Evolutionary conservation across 108 stramenopile species (phyloP).

Genomic region (Poteriospumella lacustris): DNA sequence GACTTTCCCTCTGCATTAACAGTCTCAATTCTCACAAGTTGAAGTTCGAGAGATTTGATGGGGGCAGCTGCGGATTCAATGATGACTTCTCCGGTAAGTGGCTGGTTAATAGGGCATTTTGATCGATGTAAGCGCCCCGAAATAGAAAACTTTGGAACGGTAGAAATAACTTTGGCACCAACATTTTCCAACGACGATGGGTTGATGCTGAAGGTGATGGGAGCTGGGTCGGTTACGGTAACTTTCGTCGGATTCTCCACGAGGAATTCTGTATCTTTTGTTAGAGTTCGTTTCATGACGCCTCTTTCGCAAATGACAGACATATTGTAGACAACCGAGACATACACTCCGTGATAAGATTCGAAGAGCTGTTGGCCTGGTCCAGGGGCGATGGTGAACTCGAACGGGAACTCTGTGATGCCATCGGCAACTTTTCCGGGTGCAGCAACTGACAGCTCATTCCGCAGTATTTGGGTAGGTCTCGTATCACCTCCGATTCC

Average conservation of each 20-base stretch:
- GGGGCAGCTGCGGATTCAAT: conserved; percentile 44
- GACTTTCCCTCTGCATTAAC: conserved; percentile 36
- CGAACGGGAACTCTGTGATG: conserved; percentile 26
- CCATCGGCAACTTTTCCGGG: conserved; percentile 25
- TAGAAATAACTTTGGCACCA: not conserved
- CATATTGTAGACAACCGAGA: conserved; percentile 31
- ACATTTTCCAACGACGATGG: conserved; percentile 31
- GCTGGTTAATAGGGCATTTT: conserved; percentile 37
- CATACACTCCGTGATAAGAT: conserved; percentile 49
- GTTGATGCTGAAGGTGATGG: conserved; percentile 28
- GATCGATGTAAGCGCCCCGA: conserved; percentile 35
- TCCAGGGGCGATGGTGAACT: not conserved
- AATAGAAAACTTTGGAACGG: conserved; percentile 35
- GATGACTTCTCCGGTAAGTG: conserved; percentile 53
- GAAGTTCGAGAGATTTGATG: conserved; percentile 49
- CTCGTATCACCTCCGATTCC: conserved; percentile 6
- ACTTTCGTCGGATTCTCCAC: conserved; percentile 22
- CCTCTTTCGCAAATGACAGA: conserved; percentile 24
- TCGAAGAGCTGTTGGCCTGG: conserved; percentile 32
- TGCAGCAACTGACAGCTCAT: not conserved
- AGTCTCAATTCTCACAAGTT: conserved; percentile 53
- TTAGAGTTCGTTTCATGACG: conserved; percentile 1
- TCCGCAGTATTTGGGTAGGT: conserved; percentile 4
- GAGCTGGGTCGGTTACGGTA: not conserved
- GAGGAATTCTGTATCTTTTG: conserved; percentile 33